Conservation (phyloP, 352 stramenopile genomes). For the Elongisporangium senticosum region DNA sequence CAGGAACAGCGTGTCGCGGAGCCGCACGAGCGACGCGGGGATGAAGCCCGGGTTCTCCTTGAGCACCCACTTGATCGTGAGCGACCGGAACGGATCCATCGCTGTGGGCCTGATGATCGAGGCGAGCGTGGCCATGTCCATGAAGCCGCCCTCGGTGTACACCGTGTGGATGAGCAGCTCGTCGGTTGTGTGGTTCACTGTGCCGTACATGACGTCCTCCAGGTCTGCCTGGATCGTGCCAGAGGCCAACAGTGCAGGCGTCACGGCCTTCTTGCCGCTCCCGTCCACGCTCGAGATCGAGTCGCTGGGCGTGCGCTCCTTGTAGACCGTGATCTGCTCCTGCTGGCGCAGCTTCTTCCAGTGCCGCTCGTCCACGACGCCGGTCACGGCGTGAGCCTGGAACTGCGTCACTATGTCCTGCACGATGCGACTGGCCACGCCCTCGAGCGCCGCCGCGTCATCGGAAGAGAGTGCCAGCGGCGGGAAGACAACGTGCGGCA, state of each 20-base stretch:
- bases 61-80: conserved; percentile 19
- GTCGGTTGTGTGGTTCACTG: conserved; percentile 21
- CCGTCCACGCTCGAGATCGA: conserved; percentile 24
- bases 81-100: conserved; percentile 14
- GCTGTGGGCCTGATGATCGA: conserved; percentile 19
- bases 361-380: conserved; percentile 25
- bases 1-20: conserved; percentile 53
- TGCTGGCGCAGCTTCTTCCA: conserved; percentile 44
- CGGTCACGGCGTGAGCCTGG: conserved; percentile 25
- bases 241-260: conserved; percentile 20
- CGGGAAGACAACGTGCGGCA: conserved; percentile 13
- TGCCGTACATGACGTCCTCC: conserved; percentile 27
- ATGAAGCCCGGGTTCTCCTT: conserved; percentile 10
- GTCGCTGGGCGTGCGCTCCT: conserved; percentile 18
- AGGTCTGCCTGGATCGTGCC: conserved; percentile 35
- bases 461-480: conserved; percentile 17
- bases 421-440: conserved; percentile 25
- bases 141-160: conserved; percentile 21
- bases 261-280: conserved; percentile 12
- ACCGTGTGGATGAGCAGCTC: conserved; percentile 23
- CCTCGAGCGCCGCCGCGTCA: conserved; percentile 25
- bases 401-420: conserved; percentile 31
- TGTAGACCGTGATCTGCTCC: conserved; percentile 43
- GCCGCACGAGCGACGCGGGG: conserved; percentile 21
- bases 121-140: conserved; percentile 21